Evolutionary conservation across 805 yeast species (phyloP), one percentile per base, ranked within the genome.

Genomic region (Zygoascus biomembranicola): DNA sequence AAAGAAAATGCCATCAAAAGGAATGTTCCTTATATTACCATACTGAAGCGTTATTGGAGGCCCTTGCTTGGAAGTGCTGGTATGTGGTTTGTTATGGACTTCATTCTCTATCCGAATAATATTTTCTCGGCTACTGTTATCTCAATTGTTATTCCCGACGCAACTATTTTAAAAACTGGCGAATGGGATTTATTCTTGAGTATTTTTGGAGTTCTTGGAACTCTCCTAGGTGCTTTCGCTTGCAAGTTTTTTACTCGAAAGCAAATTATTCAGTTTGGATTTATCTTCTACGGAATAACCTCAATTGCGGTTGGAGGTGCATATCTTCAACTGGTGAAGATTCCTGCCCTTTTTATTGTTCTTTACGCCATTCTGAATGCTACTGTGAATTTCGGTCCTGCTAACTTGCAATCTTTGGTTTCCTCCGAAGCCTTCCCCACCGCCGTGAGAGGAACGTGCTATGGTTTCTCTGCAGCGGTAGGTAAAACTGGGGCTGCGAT

Each of bases 401-500:
- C 97, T 71, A 87, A 88, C 70, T 88, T 86, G 70, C 84, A 85
- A 66, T 96, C 96, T 59, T 71, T 86, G 55, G 74, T 90, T 56
- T 94, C 96, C n/a, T 78, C 96, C 41, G 89, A 90, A 69, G 84
- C 95, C 4, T 78, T 83, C 49, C 85, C 96, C 46, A 84, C 96
- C 8, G 83, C 95, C 19, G 77, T 89, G 52, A 82, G 97, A 73
- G 97, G 96, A 55, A 85, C 85, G 60, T 86, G 85, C 70, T 90
- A 89, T 65, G 92, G 94, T 61, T 76, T 90, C 60, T 90, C 94
- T 39, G 96, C 97, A 52, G 96, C 96, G 20, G 63, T 83, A 50
- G 97, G 96, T 65, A 90, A 90, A 68, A 74, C 87, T 54, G 97
- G 97, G 64, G 97, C 96, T 1, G 89, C 90, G 65, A 85, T 83